Percentiles rank a stretch among this genome's conserved stretches.
Conservation (phyloP, 805 yeast genomes). For the Candida morakotiae region DNA sequence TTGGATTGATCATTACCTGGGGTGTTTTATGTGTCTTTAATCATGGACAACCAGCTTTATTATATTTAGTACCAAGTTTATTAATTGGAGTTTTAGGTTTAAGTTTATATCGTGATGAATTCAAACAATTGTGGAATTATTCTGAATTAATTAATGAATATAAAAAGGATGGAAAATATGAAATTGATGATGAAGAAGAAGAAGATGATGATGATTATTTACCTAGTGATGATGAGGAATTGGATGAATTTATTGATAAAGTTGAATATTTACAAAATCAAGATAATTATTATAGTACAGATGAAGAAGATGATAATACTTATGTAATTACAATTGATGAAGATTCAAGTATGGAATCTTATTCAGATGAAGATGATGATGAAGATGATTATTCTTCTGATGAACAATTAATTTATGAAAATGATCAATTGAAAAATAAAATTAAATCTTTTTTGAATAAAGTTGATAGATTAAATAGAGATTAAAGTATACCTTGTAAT, state of each 20-base stretch:
- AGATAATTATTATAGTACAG: conserved; percentile 9
- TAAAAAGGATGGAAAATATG: conserved; percentile 9
- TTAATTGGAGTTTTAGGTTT: conserved; percentile 24
- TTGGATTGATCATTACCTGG: conserved; percentile 45
- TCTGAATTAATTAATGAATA: conserved; percentile 24
- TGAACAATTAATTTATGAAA: not conserved
- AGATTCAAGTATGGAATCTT: not conserved
- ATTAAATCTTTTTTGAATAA: not conserved
- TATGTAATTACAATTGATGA: conserved; percentile 10
- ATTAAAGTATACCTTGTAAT: not conserved
- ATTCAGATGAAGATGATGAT: conserved; percentile 7
- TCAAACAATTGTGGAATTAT: conserved; percentile 35
- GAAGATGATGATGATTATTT: conserved; percentile 10
- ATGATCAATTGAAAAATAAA: conserved; percentile 1
- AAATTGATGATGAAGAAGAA: conserved; percentile 9
- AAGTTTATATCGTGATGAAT: conserved; percentile 41
- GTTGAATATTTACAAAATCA: conserved; percentile 13
- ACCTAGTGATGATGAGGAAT: conserved; percentile 10
- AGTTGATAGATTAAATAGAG: conserved; percentile 1
- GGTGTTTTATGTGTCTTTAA: conserved; percentile 32
- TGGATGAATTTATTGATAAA: conserved; percentile 13
- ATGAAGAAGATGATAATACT: conserved; percentile 16
- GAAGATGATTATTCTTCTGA: conserved; percentile 1
- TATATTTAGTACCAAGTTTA: conserved; percentile 56
- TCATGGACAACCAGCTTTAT: conserved; percentile 63